Evolutionary conservation across 1,284 basidiomycete genomes (phyloP).

Genomic region (Cystobasidium pallidum): DNA sequence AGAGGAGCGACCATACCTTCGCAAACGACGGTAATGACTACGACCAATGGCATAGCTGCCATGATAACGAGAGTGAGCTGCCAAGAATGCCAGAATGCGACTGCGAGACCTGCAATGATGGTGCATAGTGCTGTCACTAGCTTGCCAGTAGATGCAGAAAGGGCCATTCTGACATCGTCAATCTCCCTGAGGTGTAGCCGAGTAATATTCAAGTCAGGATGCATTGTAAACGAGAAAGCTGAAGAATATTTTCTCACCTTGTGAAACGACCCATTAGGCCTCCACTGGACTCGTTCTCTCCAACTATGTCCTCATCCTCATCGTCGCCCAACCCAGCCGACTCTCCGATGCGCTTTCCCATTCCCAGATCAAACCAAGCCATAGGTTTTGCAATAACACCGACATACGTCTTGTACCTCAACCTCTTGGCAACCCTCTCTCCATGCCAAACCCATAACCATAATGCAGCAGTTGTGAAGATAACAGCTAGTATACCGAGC

Average conservation of each 20-base stretch:
- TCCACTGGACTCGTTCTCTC: constrained; percentile 72
- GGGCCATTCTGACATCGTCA: constrained; percentile 85
- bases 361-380: constrained; percentile 83
- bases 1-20: constrained; percentile 69
- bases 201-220: background rate
- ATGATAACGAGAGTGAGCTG: constrained; percentile 88
- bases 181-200: constrained; percentile 70
- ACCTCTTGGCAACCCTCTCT: constrained; percentile 72
- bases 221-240: background rate
- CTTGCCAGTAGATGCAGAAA: constrained; percentile 74
- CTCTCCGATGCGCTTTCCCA: constrained; percentile 63
- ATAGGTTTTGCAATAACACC: constrained; percentile 74
- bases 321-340: constrained; percentile 61
- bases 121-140: constrained; percentile 80
- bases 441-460: constrained; percentile 85
- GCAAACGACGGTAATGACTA: constrained; percentile 73
- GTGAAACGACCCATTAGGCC: constrained; percentile 94
- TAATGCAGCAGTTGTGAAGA: constrained; percentile 67
- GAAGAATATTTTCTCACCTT: constrained; percentile 62
- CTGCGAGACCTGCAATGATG: constrained; percentile 72
- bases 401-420: constrained; percentile 71
- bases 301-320: constrained; percentile 57
- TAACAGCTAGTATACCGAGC: constrained; percentile 69
- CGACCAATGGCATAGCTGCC: constrained; percentile 80
- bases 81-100: constrained; percentile 81